A percentile compares a stretch with the other conserved stretches of the same genome.
These are phyloP conservation scores for Rauvolfia tetraphylla DNA, from an alignment of 257 asterid species.

Conservation along the genomic window DNA sequence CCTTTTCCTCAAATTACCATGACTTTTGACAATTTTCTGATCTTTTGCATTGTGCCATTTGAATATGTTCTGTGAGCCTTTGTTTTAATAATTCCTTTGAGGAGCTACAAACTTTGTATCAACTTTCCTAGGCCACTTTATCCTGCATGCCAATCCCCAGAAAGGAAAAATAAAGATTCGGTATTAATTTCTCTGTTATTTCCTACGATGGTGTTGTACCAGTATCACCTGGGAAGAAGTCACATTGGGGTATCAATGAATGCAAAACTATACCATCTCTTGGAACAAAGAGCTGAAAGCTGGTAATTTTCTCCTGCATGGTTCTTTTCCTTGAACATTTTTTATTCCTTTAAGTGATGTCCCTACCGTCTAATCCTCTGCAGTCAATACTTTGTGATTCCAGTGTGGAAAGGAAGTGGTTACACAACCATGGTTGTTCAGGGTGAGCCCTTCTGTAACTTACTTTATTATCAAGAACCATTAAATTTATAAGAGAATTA, in stretches of 20 bases:
- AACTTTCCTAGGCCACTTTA: neutral
- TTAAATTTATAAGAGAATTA: neutral
- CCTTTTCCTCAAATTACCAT: neutral
- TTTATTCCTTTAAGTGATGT: slow-evolving; percentile 15
- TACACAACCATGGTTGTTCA: slow-evolving; percentile 84
- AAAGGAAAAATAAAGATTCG: neutral
- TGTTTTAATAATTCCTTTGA: neutral
- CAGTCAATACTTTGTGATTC: slow-evolving; percentile 89
- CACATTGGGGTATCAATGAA: slow-evolving; percentile 81
- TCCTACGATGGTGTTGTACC: slow-evolving; percentile 24
- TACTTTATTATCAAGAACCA: slow-evolving; percentile 8
- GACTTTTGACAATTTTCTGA: neutral
- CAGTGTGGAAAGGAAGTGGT: slow-evolving; percentile 93
- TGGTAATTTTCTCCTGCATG: slow-evolving; percentile 42
- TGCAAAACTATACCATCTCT: slow-evolving; percentile 53
- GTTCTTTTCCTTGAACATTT: slow-evolving; percentile 1
- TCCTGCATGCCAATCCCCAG: neutral
- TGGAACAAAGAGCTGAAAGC: slow-evolving; percentile 72
- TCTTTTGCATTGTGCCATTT: neutral
- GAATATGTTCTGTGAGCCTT: neutral
- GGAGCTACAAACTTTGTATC: neutral
- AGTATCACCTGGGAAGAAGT: slow-evolving; percentile 98
- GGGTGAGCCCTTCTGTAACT: slow-evolving; percentile 40
- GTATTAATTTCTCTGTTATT: neutral
- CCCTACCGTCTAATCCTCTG: slow-evolving; percentile 21